Percentiles rank a stretch among this genome's conserved stretches.
Evolutionary conservation across 352 stramenopile species (phyloP).

Genomic region (Phytophthora capsici): DNA sequence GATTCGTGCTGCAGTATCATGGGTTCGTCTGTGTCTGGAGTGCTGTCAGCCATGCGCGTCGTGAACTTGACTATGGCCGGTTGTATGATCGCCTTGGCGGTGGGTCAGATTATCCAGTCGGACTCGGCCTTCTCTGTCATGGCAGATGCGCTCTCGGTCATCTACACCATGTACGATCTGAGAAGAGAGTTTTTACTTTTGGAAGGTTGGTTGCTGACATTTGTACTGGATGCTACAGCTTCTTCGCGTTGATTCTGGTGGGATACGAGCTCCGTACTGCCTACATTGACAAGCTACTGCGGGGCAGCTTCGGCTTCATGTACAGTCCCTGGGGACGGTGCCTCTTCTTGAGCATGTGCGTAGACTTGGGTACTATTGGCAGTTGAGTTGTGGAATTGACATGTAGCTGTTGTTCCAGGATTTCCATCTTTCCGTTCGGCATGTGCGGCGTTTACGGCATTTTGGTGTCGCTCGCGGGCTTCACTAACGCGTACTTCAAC

Average conservation of each 20-base stretch:
- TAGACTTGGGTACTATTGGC: not conserved
- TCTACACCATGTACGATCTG: conserved; percentile 83
- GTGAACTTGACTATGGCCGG: conserved; percentile 78
- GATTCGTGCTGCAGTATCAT: conserved; percentile 57
- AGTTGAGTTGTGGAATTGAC: conserved; percentile 1
- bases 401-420: conserved; percentile 44
- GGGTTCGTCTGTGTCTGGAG: conserved; percentile 80
- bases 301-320: conserved; percentile 89
- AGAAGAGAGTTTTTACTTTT: not conserved
- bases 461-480: conserved; percentile 77
- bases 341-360: conserved; percentile 87
- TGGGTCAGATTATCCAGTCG: conserved; percentile 75
- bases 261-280: conserved; percentile 85
- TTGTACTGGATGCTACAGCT: conserved; percentile 41
- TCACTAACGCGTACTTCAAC: conserved; percentile 91
- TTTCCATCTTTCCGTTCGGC: conserved; percentile 90
- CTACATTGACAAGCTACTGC: conserved; percentile 70
- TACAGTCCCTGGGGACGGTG: conserved; percentile 89
- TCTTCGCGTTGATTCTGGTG: conserved; percentile 85
- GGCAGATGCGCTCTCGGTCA: conserved; percentile 73
- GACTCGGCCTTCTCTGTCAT: conserved; percentile 76
- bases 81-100: conserved; percentile 77
- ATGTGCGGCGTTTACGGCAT: conserved; percentile 86
- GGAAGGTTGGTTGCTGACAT: conserved; percentile 1
- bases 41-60: conserved; percentile 77